Conservation (phyloP, 164 flowering plant species). For the Stephania yunnanensis region DNA sequence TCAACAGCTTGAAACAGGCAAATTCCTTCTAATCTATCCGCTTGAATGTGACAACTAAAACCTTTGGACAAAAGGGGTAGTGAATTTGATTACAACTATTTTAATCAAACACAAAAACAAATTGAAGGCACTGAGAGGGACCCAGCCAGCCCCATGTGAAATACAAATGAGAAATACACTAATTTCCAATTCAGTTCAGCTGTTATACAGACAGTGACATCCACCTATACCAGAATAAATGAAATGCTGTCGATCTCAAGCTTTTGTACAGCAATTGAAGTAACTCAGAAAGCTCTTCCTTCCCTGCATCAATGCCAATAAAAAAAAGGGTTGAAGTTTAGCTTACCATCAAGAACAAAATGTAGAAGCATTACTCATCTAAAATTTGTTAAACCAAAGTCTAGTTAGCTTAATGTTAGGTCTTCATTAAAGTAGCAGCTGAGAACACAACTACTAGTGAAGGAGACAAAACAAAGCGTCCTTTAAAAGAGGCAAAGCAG, state of each 20-base stretch:
- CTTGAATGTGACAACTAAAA: not conserved
- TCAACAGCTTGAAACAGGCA: not conserved
- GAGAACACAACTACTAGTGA: not conserved
- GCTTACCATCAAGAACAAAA: not conserved
- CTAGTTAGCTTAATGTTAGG: not conserved
- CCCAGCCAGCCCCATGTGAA: not conserved
- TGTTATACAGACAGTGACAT: not conserved
- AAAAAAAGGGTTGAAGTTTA: not conserved
- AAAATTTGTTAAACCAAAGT: not conserved
- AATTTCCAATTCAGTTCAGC: not conserved
- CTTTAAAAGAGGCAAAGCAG: not conserved
- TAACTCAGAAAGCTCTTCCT: slow-evolving; percentile 18
- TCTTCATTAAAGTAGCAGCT: not conserved
- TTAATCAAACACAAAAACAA: not conserved
- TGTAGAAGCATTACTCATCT: not conserved
- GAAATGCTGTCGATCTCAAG: not conserved
- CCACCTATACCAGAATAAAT: not conserved
- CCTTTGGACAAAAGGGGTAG: not conserved
- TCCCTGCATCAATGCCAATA: slow-evolving; percentile 6
- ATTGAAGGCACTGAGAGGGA: not conserved
- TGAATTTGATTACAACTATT: not conserved
- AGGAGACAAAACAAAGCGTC: not conserved
- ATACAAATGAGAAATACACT: not conserved
- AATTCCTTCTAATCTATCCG: not conserved
- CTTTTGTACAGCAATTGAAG: slow-evolving; percentile 23